A percentile compares a stretch with the other conserved stretches of the same genome.
These are phyloP conservation scores for Kurtzmaniella quercitrusa DNA, from an alignment of 1,139 yeast species.

Conservation along the genomic window DNA sequence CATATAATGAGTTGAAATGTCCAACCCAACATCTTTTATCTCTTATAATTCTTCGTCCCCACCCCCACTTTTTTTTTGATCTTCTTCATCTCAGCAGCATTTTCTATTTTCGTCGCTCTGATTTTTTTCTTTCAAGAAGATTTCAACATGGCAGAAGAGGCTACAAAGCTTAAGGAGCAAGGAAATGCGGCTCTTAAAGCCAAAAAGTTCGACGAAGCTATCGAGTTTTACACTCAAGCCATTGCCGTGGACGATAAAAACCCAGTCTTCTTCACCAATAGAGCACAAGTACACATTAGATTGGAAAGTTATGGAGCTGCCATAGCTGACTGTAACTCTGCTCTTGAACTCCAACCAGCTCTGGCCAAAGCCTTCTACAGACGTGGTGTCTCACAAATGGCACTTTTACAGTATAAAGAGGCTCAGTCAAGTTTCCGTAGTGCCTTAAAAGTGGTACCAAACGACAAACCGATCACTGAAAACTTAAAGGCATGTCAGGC, in stretches of 20 bases:
- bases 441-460: conserved; percentile 63
- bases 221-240: conserved; percentile 72
- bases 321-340: conserved; percentile 67
- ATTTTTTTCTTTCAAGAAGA: not conserved
- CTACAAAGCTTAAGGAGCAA: conserved; percentile 54
- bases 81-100: not conserved
- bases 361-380: conserved; percentile 79
- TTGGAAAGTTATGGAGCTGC: conserved; percentile 86
- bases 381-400: conserved; percentile 78
- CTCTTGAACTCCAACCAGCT: conserved; percentile 62
- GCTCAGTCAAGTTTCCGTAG: conserved; percentile 68
- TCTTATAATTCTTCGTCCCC: not conserved
- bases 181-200: conserved; percentile 73
- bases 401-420: conserved; percentile 69
- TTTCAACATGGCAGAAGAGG: conserved; percentile 23
- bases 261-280: conserved; percentile 75
- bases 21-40: too few relatives aligned
- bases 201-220: conserved; percentile 63
- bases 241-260: conserved; percentile 62
- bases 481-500: conserved; percentile 63
- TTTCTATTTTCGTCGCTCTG: not conserved
- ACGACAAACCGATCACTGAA: conserved; percentile 63
- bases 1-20: too few relatives aligned
- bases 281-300: conserved; percentile 88
- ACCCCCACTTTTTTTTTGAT: too few relatives aligned